These are phyloP conservation scores for Aspergillus uvarum DNA, from an alignment of 2,329 filamentous ascomycete genomes.

Conservation along the genomic window DNA sequence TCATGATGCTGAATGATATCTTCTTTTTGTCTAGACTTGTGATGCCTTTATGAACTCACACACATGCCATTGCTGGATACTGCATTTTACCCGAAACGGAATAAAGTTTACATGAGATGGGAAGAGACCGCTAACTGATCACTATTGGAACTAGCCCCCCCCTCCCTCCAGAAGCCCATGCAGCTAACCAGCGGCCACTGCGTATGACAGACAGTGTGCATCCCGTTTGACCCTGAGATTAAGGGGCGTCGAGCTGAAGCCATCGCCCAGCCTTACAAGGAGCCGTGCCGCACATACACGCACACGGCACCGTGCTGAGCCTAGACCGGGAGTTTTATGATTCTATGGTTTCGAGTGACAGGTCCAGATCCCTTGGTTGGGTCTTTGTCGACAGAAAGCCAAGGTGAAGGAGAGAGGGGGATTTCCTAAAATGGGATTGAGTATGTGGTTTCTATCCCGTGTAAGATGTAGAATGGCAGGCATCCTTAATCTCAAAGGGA, in stretches of 20 bases:
- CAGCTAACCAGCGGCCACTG: background rate
- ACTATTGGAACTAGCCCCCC: background rate
- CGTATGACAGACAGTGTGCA: background rate
- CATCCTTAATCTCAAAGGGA: background rate
- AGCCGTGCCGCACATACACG: background rate
- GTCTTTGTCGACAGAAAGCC: too few species aligned
- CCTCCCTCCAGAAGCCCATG: background rate
- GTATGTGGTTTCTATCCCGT: background rate
- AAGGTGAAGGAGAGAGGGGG: background rate
- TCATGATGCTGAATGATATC: background rate
- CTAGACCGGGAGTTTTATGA: background rate
- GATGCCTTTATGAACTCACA: background rate
- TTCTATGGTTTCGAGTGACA: background rate
- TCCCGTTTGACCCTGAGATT: background rate
- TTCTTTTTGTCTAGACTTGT: background rate
- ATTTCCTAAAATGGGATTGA: background rate
- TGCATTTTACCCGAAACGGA: background rate
- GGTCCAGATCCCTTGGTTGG: background rate
- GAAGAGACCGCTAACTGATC: background rate
- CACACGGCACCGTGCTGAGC: background rate
- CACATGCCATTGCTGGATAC: background rate
- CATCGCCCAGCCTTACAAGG: background rate
- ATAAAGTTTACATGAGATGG: background rate
- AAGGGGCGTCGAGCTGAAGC: background rate
- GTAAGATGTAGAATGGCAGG: background rate